These are phyloP conservation scores for Rhodotorula kratochvilovae DNA, from an alignment of 768 basidiomycete genomes.

Conservation along the genomic window DNA sequence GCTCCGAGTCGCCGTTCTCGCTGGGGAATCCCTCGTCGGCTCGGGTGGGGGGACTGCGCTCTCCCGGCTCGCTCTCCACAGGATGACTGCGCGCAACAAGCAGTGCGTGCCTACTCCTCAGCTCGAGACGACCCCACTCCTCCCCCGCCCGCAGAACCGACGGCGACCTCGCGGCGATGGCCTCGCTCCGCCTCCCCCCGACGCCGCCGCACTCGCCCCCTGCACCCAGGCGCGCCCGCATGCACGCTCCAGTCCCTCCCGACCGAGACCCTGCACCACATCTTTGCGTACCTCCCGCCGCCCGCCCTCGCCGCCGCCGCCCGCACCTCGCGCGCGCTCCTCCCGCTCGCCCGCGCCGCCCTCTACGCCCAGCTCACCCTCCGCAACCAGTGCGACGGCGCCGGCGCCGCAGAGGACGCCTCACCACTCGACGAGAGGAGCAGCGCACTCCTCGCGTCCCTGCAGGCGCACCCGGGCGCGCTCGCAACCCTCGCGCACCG, in stretches of 20 bases:
- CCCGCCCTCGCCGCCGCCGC: conserved; percentile 16
- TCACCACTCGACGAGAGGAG: conserved; percentile 4
- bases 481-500: neutral
- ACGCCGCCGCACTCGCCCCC: neutral
- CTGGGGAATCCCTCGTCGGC: neutral
- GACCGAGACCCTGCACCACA: conserved; percentile 9
- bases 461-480: neutral
- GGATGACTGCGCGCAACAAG: neutral
- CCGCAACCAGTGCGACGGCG: conserved; percentile 7
- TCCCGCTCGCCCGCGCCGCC: neutral
- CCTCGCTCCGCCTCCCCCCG: neutral
- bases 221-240: neutral
- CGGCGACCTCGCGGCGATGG: no score
- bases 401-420: neutral
- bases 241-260: conserved; percentile 17
- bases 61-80: no score
- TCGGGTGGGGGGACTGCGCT: neutral
- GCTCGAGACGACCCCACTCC: no score
- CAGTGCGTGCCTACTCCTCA: neutral
- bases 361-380: conserved; percentile 19
- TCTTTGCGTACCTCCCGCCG: conserved; percentile 9
- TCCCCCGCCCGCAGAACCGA: no score
- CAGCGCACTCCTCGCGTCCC: neutral
- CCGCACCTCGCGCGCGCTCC: neutral
- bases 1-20: no score